phyloP scores from a whole-genome alignment of 805 yeast species.

The Suhomyces xylopsoci region DNA sequence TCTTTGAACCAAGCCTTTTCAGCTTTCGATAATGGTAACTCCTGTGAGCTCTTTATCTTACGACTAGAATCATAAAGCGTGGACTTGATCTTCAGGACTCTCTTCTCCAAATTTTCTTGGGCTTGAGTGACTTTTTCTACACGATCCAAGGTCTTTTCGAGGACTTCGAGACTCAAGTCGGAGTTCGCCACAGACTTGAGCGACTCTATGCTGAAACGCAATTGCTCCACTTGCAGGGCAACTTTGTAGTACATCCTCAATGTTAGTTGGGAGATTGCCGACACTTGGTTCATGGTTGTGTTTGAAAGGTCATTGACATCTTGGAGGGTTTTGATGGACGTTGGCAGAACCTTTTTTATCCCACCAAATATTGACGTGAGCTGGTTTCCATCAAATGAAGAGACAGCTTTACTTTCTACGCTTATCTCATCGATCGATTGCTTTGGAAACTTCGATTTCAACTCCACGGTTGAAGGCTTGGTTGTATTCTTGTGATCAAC shows the following conservation, averaged over 20 bases:
- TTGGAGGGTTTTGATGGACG: slow-evolving; percentile 1
- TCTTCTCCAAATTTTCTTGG: slow-evolving; percentile 21
- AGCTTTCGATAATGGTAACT: slow-evolving; percentile 32
- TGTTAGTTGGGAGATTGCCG: background rate
- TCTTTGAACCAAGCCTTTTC: slow-evolving; percentile 39
- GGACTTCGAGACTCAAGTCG: background rate
- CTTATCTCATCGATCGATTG: background rate
- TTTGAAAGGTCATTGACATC: slow-evolving; percentile 12
- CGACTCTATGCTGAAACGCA: slow-evolving; percentile 18
- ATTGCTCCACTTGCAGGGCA: slow-evolving; percentile 19
- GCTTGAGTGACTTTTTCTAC: slow-evolving; percentile 10
- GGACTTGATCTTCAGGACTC: slow-evolving; percentile 18
- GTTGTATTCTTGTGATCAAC: background rate
- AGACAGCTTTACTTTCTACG: background rate
- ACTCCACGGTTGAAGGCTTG: background rate
- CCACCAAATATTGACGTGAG: background rate
- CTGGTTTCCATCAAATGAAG: background rate
- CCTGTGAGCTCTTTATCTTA: slow-evolving; percentile 15
- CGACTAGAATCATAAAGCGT: slow-evolving; percentile 23
- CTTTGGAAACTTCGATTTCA: background rate
- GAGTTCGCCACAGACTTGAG: slow-evolving; percentile 2
- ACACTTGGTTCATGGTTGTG: slow-evolving; percentile 7
- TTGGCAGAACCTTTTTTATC: background rate
- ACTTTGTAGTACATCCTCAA: background rate
- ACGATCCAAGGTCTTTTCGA: slow-evolving; percentile 6